Base-by-base conservation (phyloP, 805 yeast genomes). In the Barnettozyma populi region DNA sequence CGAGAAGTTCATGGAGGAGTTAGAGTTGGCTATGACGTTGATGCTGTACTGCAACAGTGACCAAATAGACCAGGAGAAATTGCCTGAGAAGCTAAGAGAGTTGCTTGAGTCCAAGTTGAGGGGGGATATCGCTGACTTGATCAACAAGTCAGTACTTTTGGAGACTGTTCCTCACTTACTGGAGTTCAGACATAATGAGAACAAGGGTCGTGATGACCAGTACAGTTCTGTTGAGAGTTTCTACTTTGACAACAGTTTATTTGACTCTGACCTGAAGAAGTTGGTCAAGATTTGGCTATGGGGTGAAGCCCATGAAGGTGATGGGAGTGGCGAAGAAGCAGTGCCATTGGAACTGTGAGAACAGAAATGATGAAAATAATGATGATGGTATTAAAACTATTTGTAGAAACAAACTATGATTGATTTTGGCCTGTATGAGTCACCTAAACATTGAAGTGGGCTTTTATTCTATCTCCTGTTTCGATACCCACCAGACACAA, bases 1-100 rank as follows among this genome's bases (percentile, higher is more conserved):
- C 41, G 69, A 69, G 52, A 70, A 70, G 48, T 79, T 84, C 50
- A 72, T 89, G 65, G 76, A 78, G 46, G 92, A 87, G 53, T 67
- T 90, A 51, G 96, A 90, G 61, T 70, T 82, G 39, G 82, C 95
- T 2, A 86, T 90, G 94, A 88, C 95, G 20, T 70, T 90, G 50
- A 67, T 90, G 34, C 79, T 80, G 35, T 75, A 74, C 52, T 74
- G 79, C 1, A 60, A 61, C 19, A 60, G 50, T 24, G 41, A 36
- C 8, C 4, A 44, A 55, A 14, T 58, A 54, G 51, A 51, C 6
- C 45, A 48, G 13, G 57, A 60, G 36, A 38, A 50, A 45, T 60
- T 83, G 31, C 90, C 89, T 0, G 66, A 66, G 25, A 78, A 77
- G 52, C 66, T 88, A 52, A 68, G 75, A 40, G 69, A 69, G 20